These are phyloP conservation scores for Scedosporium minutisporum DNA, from an alignment of 2,329 filamentous ascomycete genomes.

Conservation along the genomic window DNA sequence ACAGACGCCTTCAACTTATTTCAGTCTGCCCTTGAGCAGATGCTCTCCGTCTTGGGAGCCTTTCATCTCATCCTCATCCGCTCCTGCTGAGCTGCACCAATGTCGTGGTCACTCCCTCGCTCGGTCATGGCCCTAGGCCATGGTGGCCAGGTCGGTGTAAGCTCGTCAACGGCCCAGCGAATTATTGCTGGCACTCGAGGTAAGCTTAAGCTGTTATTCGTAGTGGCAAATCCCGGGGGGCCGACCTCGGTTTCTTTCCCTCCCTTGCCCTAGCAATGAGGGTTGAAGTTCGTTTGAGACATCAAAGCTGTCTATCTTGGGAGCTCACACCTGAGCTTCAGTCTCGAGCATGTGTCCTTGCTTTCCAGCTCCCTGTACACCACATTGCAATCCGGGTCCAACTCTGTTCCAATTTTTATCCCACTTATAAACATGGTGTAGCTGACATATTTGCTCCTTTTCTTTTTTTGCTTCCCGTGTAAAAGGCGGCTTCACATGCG, in stretches of 20 bases:
- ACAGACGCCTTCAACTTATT: neutral
- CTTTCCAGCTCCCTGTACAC: neutral
- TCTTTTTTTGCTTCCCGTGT: neutral
- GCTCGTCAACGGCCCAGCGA: conserved; percentile 2
- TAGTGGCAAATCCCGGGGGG: neutral
- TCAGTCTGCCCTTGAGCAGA: neutral
- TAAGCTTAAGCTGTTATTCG: neutral
- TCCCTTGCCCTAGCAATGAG: neutral
- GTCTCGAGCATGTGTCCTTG: neutral
- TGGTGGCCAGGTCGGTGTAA: conserved; percentile 3
- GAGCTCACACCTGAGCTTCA: neutral
- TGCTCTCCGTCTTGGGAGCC: neutral
- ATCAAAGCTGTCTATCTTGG: neutral
- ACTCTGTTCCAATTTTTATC: neutral
- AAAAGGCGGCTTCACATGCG: conserved; percentile 1
- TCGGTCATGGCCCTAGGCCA: conserved; percentile 5
- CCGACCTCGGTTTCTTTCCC: neutral
- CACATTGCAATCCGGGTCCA: neutral
- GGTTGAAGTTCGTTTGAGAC: too few species aligned
- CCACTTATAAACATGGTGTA: neutral
- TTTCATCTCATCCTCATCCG: neutral
- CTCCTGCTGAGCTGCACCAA: neutral
- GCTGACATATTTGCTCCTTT: neutral
- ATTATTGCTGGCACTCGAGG: conserved; percentile 3
- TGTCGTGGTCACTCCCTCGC: conserved; percentile 5